Conservation (phyloP, 2,329 filamentous ascomycete species). For the Teratosphaeria zuluensis region DNA sequence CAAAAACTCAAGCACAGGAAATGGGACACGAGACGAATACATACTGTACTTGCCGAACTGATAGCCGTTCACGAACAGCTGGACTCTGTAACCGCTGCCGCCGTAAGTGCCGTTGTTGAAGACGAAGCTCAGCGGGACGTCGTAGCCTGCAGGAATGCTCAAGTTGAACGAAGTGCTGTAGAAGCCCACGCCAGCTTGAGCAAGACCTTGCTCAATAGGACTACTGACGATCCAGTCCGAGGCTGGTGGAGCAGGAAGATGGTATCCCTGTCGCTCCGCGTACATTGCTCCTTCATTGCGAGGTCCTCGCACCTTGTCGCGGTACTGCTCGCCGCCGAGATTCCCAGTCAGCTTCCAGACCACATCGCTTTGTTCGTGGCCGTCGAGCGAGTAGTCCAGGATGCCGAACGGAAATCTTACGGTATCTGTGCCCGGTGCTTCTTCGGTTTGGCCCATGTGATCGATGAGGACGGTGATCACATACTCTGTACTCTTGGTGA, state of each 20-base stretch:
- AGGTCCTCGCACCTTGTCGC: slow-evolving; percentile 50
- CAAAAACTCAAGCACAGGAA: background rate
- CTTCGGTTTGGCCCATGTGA: slow-evolving; percentile 59
- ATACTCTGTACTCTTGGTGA: slow-evolving; percentile 28
- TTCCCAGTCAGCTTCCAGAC: slow-evolving; percentile 62
- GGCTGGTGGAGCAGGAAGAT: slow-evolving; percentile 46
- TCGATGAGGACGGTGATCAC: slow-evolving; percentile 63
- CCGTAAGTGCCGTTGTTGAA: slow-evolving; percentile 29
- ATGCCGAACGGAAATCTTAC: slow-evolving; percentile 58
- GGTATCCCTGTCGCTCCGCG: slow-evolving; percentile 54
- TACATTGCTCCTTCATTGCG: slow-evolving; percentile 58
- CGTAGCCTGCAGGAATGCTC: slow-evolving; percentile 46
- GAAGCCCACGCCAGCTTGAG: slow-evolving; percentile 46
- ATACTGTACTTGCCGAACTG: slow-evolving; percentile 54
- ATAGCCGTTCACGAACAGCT: slow-evolving; percentile 66
- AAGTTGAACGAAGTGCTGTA: slow-evolving; percentile 49
- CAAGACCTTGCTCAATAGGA: slow-evolving; percentile 36
- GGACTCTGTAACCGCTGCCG: slow-evolving; percentile 42
- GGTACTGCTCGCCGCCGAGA: slow-evolving; percentile 54
- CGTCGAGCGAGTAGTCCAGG: slow-evolving; percentile 46
- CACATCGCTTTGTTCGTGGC: slow-evolving; percentile 37
- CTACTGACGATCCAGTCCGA: slow-evolving; percentile 31
- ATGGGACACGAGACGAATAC: background rate
- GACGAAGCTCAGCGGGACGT: slow-evolving; percentile 52
- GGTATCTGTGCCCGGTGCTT: slow-evolving; percentile 44